Base-by-base conservation (phyloP, 768 basidiomycete species). In the Psilocybe subaeruginosa region DNA sequence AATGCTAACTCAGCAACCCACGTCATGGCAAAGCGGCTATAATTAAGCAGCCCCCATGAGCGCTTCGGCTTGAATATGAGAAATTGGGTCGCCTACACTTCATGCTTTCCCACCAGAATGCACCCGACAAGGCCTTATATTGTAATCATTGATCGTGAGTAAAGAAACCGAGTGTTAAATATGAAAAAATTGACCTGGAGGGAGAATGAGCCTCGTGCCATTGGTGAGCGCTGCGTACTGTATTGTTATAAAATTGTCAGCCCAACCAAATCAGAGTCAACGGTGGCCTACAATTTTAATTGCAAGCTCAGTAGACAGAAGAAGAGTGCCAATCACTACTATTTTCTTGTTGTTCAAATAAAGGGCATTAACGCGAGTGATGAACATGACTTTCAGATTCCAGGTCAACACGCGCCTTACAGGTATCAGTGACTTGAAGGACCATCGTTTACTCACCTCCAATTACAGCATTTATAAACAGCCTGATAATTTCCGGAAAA, bases 1-100 rank as follows among this genome's bases (percentile, higher is more conserved):
- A 61, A 61, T 6, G 41, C 47, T 27, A 61, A 33, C 48, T 61
- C 54, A 4, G 60, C 60, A 19, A 61, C 31, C 60, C 60, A 61
- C 45, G 46, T 56, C 33, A 53, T 30, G 11, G 54, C 31, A 23
- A 61, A 61, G 6, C 60, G 60, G 27, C 60, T 61, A 35, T n/a
- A 35, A 12, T 12, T 31, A 27, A 31, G 19, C 7, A 17, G 14
- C 17, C 9, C 19, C 8, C 5, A 23, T 39, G 33, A 39, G n/a
- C 53, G n/a, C 37, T 51, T 31, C 27, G 30, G 12, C 30, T 6
- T 1, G 7, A 11, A 27, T 17, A 31, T 8, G 50, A 23, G 14
- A 4, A 51, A 17, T 12, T 16, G 19, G 3, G n/a, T 5, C 16
- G 16, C 54, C 12, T 23, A 55, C 54, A 41, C 41, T 55, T 55